Evolutionary conservation across 805 yeast genomes (phyloP), one percentile per base, ranked within the genome.

Genomic region (Phaffomyces thermotolerans): DNA sequence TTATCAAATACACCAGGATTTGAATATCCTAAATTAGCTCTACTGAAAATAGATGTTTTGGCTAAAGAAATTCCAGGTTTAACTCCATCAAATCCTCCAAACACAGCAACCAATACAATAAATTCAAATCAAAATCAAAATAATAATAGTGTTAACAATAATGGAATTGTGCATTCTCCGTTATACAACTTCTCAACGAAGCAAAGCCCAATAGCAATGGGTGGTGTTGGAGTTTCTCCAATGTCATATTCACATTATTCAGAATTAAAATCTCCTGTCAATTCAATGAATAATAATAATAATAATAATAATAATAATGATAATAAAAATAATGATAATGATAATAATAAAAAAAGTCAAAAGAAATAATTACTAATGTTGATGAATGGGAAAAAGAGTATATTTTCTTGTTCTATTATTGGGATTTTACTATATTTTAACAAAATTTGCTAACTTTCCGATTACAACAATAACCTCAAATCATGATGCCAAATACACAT

Each of bases 61-160:
- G 65, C 87, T 41, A 71, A 73, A 22, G 86, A 86, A 45, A 79
- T 90, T 17, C 95, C 96, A 0, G 90, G 88, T 0, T 27, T 43
- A 17, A 36, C 33, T 15, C 35, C 33, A 7, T 33, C 40, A 14
- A 24, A 36, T 4, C 37, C 58, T 18, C 60, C 61, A 2, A 67
- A 61, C 36, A 59, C 58, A 8, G 47, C 53, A 15, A 49, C 10
- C 6, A 27, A 27, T 27, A 4, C 29, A 27, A 27, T 20, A 3
- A 7, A 27, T 13, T 27, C 29, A 27, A 27, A 27, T 10, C 14
- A 8, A 9, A 10, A 25, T 9, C 29, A 27, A 10, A 27, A 27
- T 27, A 27, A 10, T 10, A 27, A 5, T 27, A 12, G 2, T 27
- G 13, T 10, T 27, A 25, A 25, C 9, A 25, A 25, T 25, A 27